phyloP scores from a whole-genome alignment of 1,139 yeast species.

The Saccharomycopsis hybrid region DNA sequence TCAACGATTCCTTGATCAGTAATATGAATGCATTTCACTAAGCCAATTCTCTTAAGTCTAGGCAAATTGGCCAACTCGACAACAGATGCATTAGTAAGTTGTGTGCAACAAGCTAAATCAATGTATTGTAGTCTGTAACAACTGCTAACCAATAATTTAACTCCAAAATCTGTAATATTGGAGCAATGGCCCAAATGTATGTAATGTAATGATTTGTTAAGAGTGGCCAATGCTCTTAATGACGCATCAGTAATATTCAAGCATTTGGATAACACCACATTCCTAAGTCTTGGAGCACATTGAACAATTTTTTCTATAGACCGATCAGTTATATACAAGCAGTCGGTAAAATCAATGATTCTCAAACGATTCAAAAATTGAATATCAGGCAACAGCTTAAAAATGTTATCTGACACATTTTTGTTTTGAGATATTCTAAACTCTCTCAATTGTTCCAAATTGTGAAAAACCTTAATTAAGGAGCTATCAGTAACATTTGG shows the following conservation, averaged over 20 bases:
- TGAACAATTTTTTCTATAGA: conserved; percentile 66
- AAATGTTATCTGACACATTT: conserved; percentile 61
- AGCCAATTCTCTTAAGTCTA: conserved; percentile 80
- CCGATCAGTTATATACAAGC: conserved; percentile 75
- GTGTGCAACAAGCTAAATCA: conserved; percentile 91
- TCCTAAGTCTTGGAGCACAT: conserved; percentile 79
- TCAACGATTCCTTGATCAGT: conserved; percentile 82
- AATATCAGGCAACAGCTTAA: conserved; percentile 28
- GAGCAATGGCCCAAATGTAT: conserved; percentile 93
- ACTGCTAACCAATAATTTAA: conserved; percentile 61
- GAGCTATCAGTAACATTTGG: conserved; percentile 63
- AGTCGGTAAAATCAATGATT: conserved; percentile 79
- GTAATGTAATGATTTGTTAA: conserved; percentile 82
- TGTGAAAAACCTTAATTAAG: conserved; percentile 54
- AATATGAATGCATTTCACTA: conserved; percentile 85
- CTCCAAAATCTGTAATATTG: conserved; percentile 85
- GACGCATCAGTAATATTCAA: conserved; percentile 81
- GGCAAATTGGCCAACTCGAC: conserved; percentile 73
- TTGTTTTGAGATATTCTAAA: conserved; percentile 73
- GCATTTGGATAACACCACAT: conserved; percentile 87
- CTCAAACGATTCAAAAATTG: conserved; percentile 49
- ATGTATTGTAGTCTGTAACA: conserved; percentile 88
- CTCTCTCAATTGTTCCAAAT: conserved; percentile 69
- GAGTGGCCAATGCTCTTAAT: conserved; percentile 58
- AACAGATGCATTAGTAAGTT: conserved; percentile 79